Percentiles rank a stretch among this genome's conserved stretches.
Conservation (phyloP, 2,329 filamentous ascomycete genomes). For the Xylaria sp. region DNA sequence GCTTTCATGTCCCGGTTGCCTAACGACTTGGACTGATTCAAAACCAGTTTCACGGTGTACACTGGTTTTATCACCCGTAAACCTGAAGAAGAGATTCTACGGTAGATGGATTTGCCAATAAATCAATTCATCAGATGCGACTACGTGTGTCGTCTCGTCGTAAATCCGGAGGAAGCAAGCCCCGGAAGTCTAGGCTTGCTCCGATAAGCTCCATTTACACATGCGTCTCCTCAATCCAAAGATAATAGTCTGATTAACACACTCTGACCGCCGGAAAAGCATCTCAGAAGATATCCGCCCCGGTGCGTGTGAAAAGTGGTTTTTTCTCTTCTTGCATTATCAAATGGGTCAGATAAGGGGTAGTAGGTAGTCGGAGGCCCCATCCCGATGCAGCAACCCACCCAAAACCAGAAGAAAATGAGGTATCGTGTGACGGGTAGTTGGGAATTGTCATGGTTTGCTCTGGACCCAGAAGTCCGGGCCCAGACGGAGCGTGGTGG, state of each 20-base stretch:
- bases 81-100: too few relatives aligned
- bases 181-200: neutral
- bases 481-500: slow-evolving; percentile 14
- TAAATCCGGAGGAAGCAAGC: neutral
- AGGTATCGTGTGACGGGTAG: neutral
- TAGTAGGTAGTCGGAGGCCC: slow-evolving; percentile 8
- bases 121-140: neutral
- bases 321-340: slow-evolving; percentile 26
- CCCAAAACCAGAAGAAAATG: slow-evolving; percentile 18
- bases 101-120: neutral
- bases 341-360: slow-evolving; percentile 25
- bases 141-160: neutral
- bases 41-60: neutral
- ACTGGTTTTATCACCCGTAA: neutral
- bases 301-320: neutral
- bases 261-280: neutral
- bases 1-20: slow-evolving; percentile 3
- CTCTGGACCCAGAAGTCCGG: slow-evolving; percentile 2
- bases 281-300: slow-evolving; percentile 2
- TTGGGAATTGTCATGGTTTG: neutral
- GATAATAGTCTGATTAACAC: neutral
- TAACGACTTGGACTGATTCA: neutral
- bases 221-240: neutral
- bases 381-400: slow-evolving; percentile 27
- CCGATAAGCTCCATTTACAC: neutral